These are phyloP conservation scores for Naegleria gruberi DNA, from an alignment of 208 protist genomes.

Conservation along the genomic window DNA sequence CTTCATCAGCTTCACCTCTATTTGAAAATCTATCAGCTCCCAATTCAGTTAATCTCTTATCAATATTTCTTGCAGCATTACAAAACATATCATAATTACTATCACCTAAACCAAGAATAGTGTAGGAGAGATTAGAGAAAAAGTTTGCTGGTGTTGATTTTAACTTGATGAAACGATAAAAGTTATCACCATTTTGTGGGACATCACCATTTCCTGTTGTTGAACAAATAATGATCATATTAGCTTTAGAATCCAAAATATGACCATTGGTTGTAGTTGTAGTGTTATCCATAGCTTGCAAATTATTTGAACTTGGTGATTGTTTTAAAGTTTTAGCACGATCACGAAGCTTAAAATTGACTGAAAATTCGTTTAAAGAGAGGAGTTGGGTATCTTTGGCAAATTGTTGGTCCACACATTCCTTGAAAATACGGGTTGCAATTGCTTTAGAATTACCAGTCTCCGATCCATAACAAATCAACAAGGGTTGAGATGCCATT, in stretches of 20 bases:
- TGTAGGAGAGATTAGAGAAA: constrained; percentile 60
- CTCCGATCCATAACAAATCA: constrained; percentile 55
- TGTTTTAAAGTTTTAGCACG: background rate
- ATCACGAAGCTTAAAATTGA: background rate
- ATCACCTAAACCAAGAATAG: constrained; percentile 76
- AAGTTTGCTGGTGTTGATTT: constrained; percentile 49
- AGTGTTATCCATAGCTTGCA: background rate
- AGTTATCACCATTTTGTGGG: constrained; percentile 73
- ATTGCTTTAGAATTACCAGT: constrained; percentile 61
- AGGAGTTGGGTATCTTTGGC: background rate
- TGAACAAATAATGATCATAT: constrained; percentile 60
- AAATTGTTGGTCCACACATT: background rate
- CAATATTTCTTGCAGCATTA: constrained; percentile 61
- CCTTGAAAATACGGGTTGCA: constrained; percentile 14
- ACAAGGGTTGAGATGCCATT: background rate
- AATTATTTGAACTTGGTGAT: background rate
- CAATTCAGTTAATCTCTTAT: constrained; percentile 70
- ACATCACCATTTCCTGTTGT: constrained; percentile 80
- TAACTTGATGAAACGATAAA: constrained; percentile 70
- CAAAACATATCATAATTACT: constrained; percentile 73
- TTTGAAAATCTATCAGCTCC: constrained; percentile 49
- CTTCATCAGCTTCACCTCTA: constrained; percentile 64
- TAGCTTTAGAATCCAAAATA: background rate
- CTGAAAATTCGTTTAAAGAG: background rate
- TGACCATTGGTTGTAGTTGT: background rate